A percentile compares a stretch with the other conserved stretches of the same genome.
Evolutionary conservation across 2,329 filamentous ascomycete species (phyloP).

Genomic region (Davidsoniella australis): DNA sequence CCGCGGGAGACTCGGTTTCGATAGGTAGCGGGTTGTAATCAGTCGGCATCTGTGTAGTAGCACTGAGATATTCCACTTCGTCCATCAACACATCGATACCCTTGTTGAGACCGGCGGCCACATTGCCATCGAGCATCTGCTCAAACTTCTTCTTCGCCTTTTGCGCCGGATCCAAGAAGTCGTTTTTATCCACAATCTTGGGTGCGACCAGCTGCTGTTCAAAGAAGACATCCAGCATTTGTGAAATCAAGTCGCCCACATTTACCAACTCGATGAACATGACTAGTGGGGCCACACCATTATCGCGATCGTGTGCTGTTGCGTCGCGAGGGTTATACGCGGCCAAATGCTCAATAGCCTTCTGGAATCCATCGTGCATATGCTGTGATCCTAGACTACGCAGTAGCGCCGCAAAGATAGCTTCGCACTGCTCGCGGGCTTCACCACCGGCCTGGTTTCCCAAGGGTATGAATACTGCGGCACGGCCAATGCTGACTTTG

Average conservation of each 20-base stretch:
- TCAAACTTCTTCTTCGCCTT: constrained; percentile 98
- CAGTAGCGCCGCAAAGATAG: constrained; percentile 72
- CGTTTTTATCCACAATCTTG: constrained; percentile 75
- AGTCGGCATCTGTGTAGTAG: constrained; percentile 66
- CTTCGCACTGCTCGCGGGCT: constrained; percentile 72
- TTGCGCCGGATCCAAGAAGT: constrained; percentile 81
- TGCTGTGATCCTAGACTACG: constrained; percentile 73
- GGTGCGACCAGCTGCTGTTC: constrained; percentile 78
- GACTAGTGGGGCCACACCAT: constrained; percentile 67
- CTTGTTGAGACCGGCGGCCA: constrained; percentile 89
- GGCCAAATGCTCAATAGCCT: constrained; percentile 77
- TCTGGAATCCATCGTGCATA: constrained; percentile 84
- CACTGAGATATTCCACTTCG: constrained; percentile 89
- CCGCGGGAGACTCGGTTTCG: constrained; percentile 10
- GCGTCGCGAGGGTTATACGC: constrained; percentile 81
- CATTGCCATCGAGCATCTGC: constrained; percentile 93
- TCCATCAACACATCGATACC: constrained; percentile 97
- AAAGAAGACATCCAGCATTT: constrained; percentile 98
- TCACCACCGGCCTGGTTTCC: constrained; percentile 67
- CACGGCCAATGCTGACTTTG: constrained; percentile 73
- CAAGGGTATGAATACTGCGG: constrained; percentile 64
- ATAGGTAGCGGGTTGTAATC: constrained; percentile 65
- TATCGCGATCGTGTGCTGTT: constrained; percentile 45
- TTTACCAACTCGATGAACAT: constrained; percentile 97
- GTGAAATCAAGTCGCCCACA: constrained; percentile 90